Base-by-base conservation (phyloP, 805 yeast species). In the Candida nanaspora region DNA sequence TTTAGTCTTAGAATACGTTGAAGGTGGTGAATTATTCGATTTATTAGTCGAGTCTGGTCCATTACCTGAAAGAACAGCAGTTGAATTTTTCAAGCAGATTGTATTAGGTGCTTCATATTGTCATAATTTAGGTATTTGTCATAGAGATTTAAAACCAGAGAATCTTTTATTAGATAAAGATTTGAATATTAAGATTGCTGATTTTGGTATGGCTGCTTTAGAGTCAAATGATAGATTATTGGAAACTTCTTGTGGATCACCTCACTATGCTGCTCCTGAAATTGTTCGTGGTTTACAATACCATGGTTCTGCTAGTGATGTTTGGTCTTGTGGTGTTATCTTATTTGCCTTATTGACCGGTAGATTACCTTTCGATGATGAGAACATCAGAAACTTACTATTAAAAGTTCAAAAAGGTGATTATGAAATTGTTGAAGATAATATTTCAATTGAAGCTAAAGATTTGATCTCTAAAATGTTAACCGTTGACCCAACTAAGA, bases 131-230 rank as follows among this genome's bases (percentile, higher is more conserved):
- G 85, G 80, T 49, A 81, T 84, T 39, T 83, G 82, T 41, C 93
- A 84, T 55, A 70, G 87, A 48, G 93, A 84, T 58, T 70, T 84
- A 49, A 84, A 84, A 57, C 93, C 93, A 2, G 93, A 84, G 56
- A 84, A 84, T 50, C 71, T 84, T 21, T 60, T 84, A 39, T 68
- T 89, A 33, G 98, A 89, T 65, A 80, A 82, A 56, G 74, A 86
- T 58, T 77, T 81, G 47, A 88, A 87, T 61, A 89, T 93, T 60
- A 93, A 93, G 61, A 87, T 93, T 49, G 98, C 98, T 9, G 98
- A 93, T 63, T 93, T 93, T 59, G 98, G 98, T 27, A 93, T 93
- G 98, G 98, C 98, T 15, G 98, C 98, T 6, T 67, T 93, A 35
- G 98, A 93, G 60, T 57, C 67, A n/a, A 76, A 75, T 40, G 91